Base-by-base conservation (phyloP, 352 stramenopile species). In the Globisporangium iwayamae region DNA sequence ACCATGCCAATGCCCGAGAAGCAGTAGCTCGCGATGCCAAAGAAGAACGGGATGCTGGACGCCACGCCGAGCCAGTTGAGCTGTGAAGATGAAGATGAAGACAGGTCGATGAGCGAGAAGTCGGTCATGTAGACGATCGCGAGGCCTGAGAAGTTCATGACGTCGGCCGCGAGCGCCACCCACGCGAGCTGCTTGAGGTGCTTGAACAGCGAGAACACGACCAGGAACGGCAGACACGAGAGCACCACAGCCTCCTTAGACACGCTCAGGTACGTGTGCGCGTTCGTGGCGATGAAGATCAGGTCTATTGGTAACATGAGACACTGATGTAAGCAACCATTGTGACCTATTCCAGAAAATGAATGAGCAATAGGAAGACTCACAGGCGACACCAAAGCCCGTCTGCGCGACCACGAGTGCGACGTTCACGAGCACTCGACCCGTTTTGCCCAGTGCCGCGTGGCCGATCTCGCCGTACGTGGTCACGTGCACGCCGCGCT, bases 391-490 rank as follows among this genome's bases (percentile, higher is more conserved):
- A 46, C 83, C 93, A 67, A 98, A 98, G 13, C 90, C 85, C 7
- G 81, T 85, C 72, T 98, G 92, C 30, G 77, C 91, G 52, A 97
- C 78, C 9, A 96, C 85, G 5, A 97, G 77, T 45, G 87, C 90
- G 18, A 80, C 67, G 72, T 97, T 91, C 13, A 98, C 90, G 9
- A 97, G 38, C 0, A 68, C 45, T 34, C 88, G 78, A 3, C 92
- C 92, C 2, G 63, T 16, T 6, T 65, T 55, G 11, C 92, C 92
- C 53, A 96, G 69, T 1, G 93, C 78, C 55, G 89, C 69, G 46
- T 82, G 76, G 32, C 88, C 93, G 38, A 98, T 90, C 62, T 96
- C 83, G 13, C 91, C 90, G 66, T 98, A 98, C 50, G 70, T 88
- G 20, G 71, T 75, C 22, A 92, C 62, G 6, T 51, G 59, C 5